These are phyloP conservation scores for Aspergillus cavernicola DNA, from an alignment of 495 filamentous ascomycete species.

Conservation along the genomic window DNA sequence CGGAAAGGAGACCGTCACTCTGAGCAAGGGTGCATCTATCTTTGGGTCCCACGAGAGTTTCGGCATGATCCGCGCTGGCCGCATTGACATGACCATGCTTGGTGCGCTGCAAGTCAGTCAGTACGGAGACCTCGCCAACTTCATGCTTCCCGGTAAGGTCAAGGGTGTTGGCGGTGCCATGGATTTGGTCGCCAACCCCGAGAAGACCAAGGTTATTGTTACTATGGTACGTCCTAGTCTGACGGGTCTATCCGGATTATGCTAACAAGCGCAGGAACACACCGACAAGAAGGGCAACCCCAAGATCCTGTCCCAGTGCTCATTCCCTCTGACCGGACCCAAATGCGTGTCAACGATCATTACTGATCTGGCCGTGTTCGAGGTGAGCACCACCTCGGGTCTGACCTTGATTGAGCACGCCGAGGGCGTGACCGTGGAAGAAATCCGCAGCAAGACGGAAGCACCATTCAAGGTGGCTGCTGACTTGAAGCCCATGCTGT, in stretches of 20 bases:
- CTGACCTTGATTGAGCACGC: slow-evolving; percentile 78
- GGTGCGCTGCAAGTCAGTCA: slow-evolving; percentile 86
- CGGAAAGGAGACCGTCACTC: slow-evolving; percentile 88
- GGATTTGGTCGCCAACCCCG: slow-evolving; percentile 84
- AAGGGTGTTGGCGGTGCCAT: slow-evolving; percentile 93
- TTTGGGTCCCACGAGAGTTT: slow-evolving; percentile 88
- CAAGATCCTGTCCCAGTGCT: slow-evolving; percentile 79
- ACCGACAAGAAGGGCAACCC: slow-evolving; percentile 83
- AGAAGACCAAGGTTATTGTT: slow-evolving; percentile 80
- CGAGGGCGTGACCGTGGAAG: slow-evolving; percentile 76
- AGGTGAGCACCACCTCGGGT: slow-evolving; percentile 74
- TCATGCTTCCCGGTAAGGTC: slow-evolving; percentile 85
- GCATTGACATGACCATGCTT: slow-evolving; percentile 83
- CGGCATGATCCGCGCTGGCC: slow-evolving; percentile 88
- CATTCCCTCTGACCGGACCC: slow-evolving; percentile 81
- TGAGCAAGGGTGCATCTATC: slow-evolving; percentile 68
- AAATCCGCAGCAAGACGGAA: slow-evolving; percentile 81
- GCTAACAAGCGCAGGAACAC: slow-evolving; percentile 52
- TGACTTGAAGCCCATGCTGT: slow-evolving; percentile 72
- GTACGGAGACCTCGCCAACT: slow-evolving; percentile 53
- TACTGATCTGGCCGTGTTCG: slow-evolving; percentile 83
- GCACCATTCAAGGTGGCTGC: slow-evolving; percentile 76
- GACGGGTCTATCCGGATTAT: not conserved
- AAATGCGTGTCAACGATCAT: slow-evolving; percentile 84
- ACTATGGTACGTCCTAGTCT: slow-evolving; percentile 55